phyloP scores from a whole-genome alignment of 345 rosid genomes.

The Carallia pectinifolia region DNA sequence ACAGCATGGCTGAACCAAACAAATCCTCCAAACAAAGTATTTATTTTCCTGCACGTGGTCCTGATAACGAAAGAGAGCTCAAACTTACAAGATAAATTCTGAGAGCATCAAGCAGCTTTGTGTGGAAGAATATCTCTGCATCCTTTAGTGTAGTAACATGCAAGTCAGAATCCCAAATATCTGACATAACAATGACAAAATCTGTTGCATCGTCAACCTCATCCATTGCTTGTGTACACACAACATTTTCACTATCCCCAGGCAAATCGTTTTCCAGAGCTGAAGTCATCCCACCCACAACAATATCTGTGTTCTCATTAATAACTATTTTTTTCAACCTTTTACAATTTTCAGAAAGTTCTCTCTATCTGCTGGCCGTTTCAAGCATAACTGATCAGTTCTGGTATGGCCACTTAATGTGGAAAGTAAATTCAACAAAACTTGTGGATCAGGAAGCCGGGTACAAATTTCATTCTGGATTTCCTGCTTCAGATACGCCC shows the following conservation, averaged over 20 bases:
- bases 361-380: constrained; percentile 50
- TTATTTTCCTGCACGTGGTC: constrained; percentile 9
- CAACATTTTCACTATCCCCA: constrained; percentile 29
- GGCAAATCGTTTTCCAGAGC: constrained; percentile 31
- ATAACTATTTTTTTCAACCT: constrained; percentile 35
- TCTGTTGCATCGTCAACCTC: constrained; percentile 46
- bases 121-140: constrained; percentile 55
- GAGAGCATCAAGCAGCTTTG: constrained; percentile 77
- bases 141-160: constrained; percentile 42
- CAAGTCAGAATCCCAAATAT: constrained; percentile 63
- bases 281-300: constrained; percentile 56
- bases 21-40: neutral
- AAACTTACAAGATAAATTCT: constrained; percentile 64
- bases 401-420: constrained; percentile 38
- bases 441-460: constrained; percentile 81
- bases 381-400: constrained; percentile 29
- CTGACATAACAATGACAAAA: constrained; percentile 43
- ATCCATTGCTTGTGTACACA: constrained; percentile 30
- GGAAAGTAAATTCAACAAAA: constrained; percentile 60
- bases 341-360: constrained; percentile 28
- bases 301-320: constrained; percentile 52
- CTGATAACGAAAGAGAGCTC: constrained; percentile 7
- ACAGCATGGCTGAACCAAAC: neutral
- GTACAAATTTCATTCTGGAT: constrained; percentile 61
- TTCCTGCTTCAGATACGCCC: constrained; percentile 54